Conservation (phyloP, 2,329 filamentous ascomycete genomes). For the Sphaerostilbella broomeana region DNA sequence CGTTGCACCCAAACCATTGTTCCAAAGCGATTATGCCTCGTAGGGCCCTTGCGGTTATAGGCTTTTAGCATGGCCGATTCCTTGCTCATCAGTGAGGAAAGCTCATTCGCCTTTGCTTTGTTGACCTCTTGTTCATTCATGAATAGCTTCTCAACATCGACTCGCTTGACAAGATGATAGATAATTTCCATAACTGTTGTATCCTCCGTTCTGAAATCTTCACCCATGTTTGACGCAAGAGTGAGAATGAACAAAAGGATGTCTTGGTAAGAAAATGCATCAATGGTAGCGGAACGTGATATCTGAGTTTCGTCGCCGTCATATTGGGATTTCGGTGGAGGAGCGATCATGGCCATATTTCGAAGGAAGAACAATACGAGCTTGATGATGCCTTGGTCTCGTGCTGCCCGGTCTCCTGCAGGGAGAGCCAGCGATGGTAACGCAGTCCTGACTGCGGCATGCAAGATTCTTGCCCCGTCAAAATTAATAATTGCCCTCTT, state of each 20-base stretch:
- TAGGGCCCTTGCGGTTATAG: constrained; percentile 71
- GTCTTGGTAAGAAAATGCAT: constrained; percentile 85
- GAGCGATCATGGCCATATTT: constrained; percentile 79
- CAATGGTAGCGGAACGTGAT: constrained; percentile 79
- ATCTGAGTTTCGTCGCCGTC: constrained; percentile 88
- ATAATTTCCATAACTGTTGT: constrained; percentile 84
- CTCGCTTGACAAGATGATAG: constrained; percentile 86
- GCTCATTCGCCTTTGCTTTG: constrained; percentile 63
- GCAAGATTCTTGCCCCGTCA: constrained; percentile 68
- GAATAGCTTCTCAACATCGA: constrained; percentile 78
- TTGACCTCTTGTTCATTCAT: constrained; percentile 69
- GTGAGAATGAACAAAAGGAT: constrained; percentile 81
- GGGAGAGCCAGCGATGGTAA: constrained; percentile 79
- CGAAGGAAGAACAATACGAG: constrained; percentile 82
- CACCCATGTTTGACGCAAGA: constrained; percentile 84
- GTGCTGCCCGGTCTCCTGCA: constrained; percentile 64
- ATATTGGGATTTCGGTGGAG: constrained; percentile 63
- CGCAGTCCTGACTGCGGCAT: constrained; percentile 72
- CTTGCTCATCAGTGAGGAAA: constrained; percentile 68
- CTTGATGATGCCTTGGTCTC: constrained; percentile 90
- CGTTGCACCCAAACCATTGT: constrained; percentile 97
- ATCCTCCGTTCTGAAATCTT: constrained; percentile 87
- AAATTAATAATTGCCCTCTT: constrained; percentile 84
- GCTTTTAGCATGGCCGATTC: constrained; percentile 77
- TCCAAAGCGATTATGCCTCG: constrained; percentile 87